A percentile compares a stretch with the other conserved stretches of the same genome.
Conservation (phyloP, 2,329 filamentous ascomycete species). For the Aspergillus viridinutans region DNA sequence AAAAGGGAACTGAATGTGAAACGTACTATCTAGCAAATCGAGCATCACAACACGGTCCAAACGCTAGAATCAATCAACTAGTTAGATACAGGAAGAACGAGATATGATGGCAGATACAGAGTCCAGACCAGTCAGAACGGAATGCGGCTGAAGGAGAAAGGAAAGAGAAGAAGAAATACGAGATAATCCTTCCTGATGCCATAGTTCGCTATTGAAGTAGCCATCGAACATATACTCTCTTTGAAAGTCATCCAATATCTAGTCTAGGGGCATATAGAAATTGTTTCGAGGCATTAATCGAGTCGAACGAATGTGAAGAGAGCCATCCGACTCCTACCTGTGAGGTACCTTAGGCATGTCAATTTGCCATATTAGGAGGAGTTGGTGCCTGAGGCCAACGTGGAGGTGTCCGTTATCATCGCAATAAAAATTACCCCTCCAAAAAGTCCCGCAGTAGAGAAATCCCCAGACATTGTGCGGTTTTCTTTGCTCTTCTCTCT, state of each 20-base stretch:
- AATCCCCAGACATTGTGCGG: conserved; percentile 1
- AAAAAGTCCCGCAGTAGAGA: neutral
- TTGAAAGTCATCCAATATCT: neutral
- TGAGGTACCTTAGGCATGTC: neutral
- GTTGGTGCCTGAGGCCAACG: conserved; percentile 18
- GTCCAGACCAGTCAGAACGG: neutral
- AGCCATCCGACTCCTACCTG: neutral
- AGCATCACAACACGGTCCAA: neutral
- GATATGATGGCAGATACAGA: neutral
- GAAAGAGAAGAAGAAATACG: too few relatives aligned
- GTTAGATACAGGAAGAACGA: neutral
- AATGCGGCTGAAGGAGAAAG: too few relatives aligned
- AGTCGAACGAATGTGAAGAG: neutral
- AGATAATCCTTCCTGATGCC: too few relatives aligned
- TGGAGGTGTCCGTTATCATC: conserved; percentile 9
- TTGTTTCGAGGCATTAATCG: neutral
- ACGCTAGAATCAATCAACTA: neutral
- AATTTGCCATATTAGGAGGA: neutral
- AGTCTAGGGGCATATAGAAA: neutral
- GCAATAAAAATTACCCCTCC: conserved; percentile 24
- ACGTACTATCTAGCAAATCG: neutral
- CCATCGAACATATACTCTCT: neutral
- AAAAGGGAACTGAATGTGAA: neutral
- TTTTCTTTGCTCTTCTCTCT: neutral
- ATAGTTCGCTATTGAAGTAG: neutral